Evolutionary conservation across 345 rosid genomes (phyloP), one percentile per base, ranked within the genome.

Genomic region (Corchorus capsularis): DNA sequence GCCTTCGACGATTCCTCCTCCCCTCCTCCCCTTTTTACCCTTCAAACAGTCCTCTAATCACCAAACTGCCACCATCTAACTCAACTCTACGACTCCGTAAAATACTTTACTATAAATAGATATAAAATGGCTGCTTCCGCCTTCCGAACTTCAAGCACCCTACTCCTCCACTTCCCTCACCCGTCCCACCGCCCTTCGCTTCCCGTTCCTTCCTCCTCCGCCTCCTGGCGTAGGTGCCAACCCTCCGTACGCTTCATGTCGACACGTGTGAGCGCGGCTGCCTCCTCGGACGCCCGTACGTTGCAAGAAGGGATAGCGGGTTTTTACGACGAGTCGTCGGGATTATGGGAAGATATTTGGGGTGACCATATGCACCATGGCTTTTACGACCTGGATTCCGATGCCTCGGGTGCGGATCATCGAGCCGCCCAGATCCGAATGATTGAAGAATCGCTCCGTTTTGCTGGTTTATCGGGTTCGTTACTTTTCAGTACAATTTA

Each of bases 321-420:
- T n/a, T 84, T 93, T 37, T 94, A 93, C 86, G 95, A 94, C 83
- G 88, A 93, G 88, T 92, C 97, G 15, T 91, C 98, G 1, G 89
- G 87, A 1, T 0, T 88, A 6, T 94, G 97, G 98, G 98, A 94
- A 72, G 85, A 87, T 63, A 81, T 95, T 3, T 95, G 99, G 99
- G 99, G 99, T 45, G 95, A 93, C 75, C 99, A 95, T 68, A 90
- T 95, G 98, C 99, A 95, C 81, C 99, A 95, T 65, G 99, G 99
- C 27, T 95, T 86, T 75, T 95, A 95, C 80, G 90, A 90, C 4
- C 80, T 87, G 2, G 75, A 73, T 32, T 77, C 82, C 19, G 61
- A 75, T 19, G 86, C 75, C 77, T 81, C 89, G 2, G 78, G 74
- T 32, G 75, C 92, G 14, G 86, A 81, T 73, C 98, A 95, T 63